Base-by-base conservation (phyloP, 2,329 filamentous ascomycete genomes). In the Myrmaecium sp. region DNA sequence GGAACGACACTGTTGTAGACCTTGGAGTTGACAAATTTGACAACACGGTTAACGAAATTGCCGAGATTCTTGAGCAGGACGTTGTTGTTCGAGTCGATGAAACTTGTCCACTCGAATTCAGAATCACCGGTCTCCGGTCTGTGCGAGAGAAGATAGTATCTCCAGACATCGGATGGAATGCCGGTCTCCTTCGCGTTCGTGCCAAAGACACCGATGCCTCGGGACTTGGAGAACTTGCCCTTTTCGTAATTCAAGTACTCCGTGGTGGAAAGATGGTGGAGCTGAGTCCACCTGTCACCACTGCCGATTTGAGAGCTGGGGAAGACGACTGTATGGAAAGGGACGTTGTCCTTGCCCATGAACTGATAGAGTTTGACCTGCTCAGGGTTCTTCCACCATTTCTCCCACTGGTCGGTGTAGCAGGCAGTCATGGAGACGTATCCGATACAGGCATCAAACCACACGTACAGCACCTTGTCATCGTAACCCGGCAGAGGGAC, bases 371-470 rank as follows among this genome's bases (percentile, higher is more conserved):
- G 67, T 45, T 76, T 69, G 25, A 94, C 83, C 17, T 92, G 65
- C 23, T 92, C 75, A 0, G 82, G 81, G 49, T 91, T 77, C 46
- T 77, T 74, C 84, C 84, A 94, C 84, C 84, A 94, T 45, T 80
- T 67, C 58, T 92, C 74, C 84, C 84, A 94, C 35, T 91, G 65
- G 23, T 73, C 66, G 4, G 83, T 93, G 51, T 92, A 92, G 41
- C 72, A 83, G 36, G 80, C 81, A 2, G 84, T 93, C 39, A 94
- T 94, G 2, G 82, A 92, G n/a, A 83, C 74, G 49, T 94, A 94
- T 12, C 84, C 84, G 43, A 93, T 89, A 52, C 80, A 89, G 29
- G 81, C 81, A 48, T 92, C 81, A 47, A 94, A 82, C 82, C 76
- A 80, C 33, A 93, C 83, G 45, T 94, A 94, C 37, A 94, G 72